Evolutionary conservation across 495 filamentous ascomycete genomes (phyloP).

Genomic region (Aspergillus panamensis): DNA sequence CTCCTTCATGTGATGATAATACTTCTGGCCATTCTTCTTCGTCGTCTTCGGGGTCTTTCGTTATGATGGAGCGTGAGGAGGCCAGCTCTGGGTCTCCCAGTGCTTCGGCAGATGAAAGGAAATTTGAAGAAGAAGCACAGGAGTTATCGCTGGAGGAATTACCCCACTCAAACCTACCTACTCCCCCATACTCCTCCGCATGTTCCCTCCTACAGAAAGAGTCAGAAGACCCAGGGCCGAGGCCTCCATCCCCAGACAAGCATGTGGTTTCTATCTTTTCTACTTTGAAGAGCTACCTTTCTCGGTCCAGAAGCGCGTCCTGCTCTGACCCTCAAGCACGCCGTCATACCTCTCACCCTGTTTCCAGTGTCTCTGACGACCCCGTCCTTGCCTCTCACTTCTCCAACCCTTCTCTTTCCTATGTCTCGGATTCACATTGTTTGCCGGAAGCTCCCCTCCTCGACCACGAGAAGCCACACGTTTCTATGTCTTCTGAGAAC

Average conservation of each 20-base stretch:
- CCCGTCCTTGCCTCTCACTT: constrained; percentile 69
- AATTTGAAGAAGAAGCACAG: constrained; percentile 23
- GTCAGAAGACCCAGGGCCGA: constrained; percentile 37
- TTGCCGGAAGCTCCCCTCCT: constrained; percentile 51
- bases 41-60: constrained; percentile 38
- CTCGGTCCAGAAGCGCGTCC: constrained; percentile 26
- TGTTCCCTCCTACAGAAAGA: constrained; percentile 45
- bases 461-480: constrained; percentile 49
- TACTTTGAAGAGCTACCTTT: constrained; percentile 44
- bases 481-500: constrained; percentile 59
- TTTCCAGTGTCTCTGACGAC: constrained; percentile 63
- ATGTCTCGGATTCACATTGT: constrained; percentile 53
- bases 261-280: constrained; percentile 38
- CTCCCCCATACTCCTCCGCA: constrained; percentile 40
- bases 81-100: constrained; percentile 27
- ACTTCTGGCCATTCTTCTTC: constrained; percentile 22
- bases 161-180: constrained; percentile 35
- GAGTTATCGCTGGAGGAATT: constrained; percentile 25
- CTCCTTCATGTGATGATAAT: constrained; percentile 20
- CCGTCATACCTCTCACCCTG: constrained; percentile 54
- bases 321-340: constrained; percentile 40
- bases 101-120: constrained; percentile 15
- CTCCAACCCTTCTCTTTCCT: constrained; percentile 65
- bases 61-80: constrained; percentile 41
- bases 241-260: constrained; percentile 33